Evolutionary conservation across 306 rosid species (phyloP).

Genomic region (Sicyos edulis): DNA sequence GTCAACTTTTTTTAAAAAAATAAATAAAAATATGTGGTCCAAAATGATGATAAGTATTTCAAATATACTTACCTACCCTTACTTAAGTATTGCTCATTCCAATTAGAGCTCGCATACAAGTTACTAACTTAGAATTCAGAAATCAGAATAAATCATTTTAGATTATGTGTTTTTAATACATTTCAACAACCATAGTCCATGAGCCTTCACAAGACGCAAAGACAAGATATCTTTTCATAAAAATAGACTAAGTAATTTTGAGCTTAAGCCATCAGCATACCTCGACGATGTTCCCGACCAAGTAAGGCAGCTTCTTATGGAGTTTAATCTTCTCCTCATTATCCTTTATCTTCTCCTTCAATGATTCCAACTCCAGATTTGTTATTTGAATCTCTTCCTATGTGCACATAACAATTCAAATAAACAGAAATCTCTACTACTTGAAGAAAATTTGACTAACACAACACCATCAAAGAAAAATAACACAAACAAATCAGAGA

Average conservation of each 20-base stretch:
- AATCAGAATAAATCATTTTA: neutral
- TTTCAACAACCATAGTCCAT: neutral
- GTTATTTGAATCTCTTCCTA: conserved; percentile 89
- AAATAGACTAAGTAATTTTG: neutral
- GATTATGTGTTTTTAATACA: neutral
- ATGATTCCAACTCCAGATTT: conserved; percentile 76
- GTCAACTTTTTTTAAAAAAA: too few species aligned
- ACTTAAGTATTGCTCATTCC: too few species aligned
- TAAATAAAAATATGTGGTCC: too few species aligned
- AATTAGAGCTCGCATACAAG: neutral
- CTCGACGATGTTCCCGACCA: conserved; percentile 95
- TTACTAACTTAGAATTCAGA: neutral
- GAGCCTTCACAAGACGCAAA: neutral
- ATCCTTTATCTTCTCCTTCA: conserved; percentile 81
- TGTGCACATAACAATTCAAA: conserved; percentile 20
- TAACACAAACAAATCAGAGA: neutral
- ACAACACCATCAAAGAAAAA: too few species aligned
- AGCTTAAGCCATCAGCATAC: conserved; percentile 26
- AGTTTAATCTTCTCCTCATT: conserved; percentile 96
- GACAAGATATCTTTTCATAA: neutral
- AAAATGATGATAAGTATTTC: too few species aligned
- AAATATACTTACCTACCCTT: too few species aligned
- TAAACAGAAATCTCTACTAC: neutral
- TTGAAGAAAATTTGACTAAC: too few species aligned
- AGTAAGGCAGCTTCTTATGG: conserved; percentile 88